Evolutionary conservation across 352 stramenopile genomes (phyloP), one percentile per base, ranked within the genome.

Genomic region (Phytopythium oedochilum): DNA sequence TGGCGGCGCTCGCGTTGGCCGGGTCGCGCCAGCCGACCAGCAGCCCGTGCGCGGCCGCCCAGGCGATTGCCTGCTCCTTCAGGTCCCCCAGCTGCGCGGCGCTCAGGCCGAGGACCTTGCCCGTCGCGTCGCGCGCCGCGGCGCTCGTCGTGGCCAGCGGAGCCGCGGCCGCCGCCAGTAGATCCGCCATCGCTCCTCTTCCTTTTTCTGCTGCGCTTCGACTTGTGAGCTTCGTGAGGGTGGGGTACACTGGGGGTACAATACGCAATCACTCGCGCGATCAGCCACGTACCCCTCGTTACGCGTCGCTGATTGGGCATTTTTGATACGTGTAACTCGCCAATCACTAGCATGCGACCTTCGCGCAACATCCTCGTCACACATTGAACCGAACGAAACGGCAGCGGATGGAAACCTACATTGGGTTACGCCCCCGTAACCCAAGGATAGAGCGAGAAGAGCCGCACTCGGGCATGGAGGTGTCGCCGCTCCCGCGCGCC

Each of bases 31-130:
- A 87, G 20, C 78, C 70, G 5, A 92, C 79, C 34, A 92, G 68
- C 58, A 93, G 70, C 12, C 83, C 83, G 52, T 93, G 81, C 2
- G 83, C 70, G 17, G 78, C 77, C 26, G 83, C 82, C 60, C 82
- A 93, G 22, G 78, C 69, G 49, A 92, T 84, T 3, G 82, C 82
- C 55, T 88, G 72, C 55, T 88, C 78, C 65, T 82, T 89, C n/a
- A 79, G 50, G 28, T 74, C 59, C 18, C 59, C 67, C 31, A 85
- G 60, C 59, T 89, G 69, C 50, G 54, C 40, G 3, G 56, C 44
- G 8, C 36, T 68, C 11, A 89, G 61, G 23, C 76, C 76, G 20
- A 89, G 54, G 20, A 75, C 60, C 12, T 53, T 62, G 18, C 74
- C 77, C 50, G 68, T 68, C 14, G 63, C 57, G 8, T 64, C 53